Evolutionary conservation across 768 basidiomycete genomes (phyloP), one percentile per base, ranked within the genome.

Genomic region (Amylocystis lapponica): DNA sequence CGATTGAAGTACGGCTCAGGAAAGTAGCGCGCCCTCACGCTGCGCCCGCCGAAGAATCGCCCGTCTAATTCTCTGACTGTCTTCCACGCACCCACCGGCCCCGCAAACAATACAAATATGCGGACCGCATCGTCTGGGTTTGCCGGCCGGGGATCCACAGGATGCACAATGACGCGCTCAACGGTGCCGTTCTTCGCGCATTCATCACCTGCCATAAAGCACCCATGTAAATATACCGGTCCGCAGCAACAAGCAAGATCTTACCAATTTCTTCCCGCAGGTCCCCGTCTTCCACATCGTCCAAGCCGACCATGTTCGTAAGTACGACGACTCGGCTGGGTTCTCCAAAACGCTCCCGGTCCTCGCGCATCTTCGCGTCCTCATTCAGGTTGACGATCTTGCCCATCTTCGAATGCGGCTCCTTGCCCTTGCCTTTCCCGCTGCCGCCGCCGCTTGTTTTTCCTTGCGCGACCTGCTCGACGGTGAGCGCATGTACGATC

Each of bases 41-140:
- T 74, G 50, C 84, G 73, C 9, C 95, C 95, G 11, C 87, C 93
- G 57, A 97, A 98, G 59, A 78, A 95, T 22, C 94, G 74, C 17
- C 92, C 95, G 54, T 98, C 91, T 40, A 97, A 72, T 60, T 95
- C 92, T 36, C 91, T 78, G 2, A 94, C 89, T 0, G 91, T 93
- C 64, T 91, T 90, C 94, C 93, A 98, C 5, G 94, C 95, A 10
- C 91, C 95, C 0, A 77, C 93, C 4, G 89, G 88, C 1, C 94
- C 95, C 0, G 82, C 81, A 56, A 95, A 98, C 40, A 87, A 67
- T 13, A 97, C 85, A 58, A 96, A 98, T 41, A 97, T 83, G 39
- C 93, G 82, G 4, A 96, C 85, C 1, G 83, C 81, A n/a, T 91
- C 85, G n/a, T 82, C 81, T 2, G 78, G 70, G 36, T 83, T 71